Conservation (phyloP, 192 early-diverging fungal genomes). For the Entomortierella beljakovae region DNA sequence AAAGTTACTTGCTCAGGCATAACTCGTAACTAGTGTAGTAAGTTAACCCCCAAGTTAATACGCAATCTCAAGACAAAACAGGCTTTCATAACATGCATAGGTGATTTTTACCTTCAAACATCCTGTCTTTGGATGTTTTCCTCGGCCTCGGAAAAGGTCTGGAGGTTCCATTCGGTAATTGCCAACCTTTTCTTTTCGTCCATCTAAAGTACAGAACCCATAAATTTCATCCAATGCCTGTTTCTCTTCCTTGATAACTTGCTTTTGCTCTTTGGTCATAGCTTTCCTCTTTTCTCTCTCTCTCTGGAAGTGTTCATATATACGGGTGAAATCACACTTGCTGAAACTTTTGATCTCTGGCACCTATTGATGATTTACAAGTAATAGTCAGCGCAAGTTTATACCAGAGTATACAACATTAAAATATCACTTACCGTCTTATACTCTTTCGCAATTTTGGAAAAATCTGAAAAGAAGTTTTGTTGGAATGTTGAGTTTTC, state of each 20-base stretch:
- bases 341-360: slow-evolving; percentile 80
- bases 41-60: background rate
- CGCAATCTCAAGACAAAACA: background rate
- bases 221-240: slow-evolving; percentile 78
- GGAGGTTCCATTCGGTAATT: slow-evolving; percentile 99
- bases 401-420: no score
- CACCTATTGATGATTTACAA: slow-evolving; percentile 49
- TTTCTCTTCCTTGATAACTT: slow-evolving; percentile 80
- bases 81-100: background rate
- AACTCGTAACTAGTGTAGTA: slow-evolving; percentile 73
- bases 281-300: slow-evolving; percentile 84
- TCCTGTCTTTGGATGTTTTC: slow-evolving; percentile 96
- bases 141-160: slow-evolving; percentile 95
- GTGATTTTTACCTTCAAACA: slow-evolving; percentile 76
- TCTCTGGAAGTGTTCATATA: slow-evolving; percentile 80
- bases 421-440: slow-evolving; percentile 64
- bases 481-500: slow-evolving; percentile 85
- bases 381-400: no score
- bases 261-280: slow-evolving; percentile 93
- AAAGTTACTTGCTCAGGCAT: slow-evolving; percentile 93
- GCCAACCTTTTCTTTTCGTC: slow-evolving; percentile 96
- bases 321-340: slow-evolving; percentile 91
- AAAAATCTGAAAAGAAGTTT: slow-evolving; percentile 96
- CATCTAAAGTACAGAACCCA: slow-evolving; percentile 81
- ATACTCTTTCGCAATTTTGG: slow-evolving; percentile 69